Conservation (phyloP, 176 grass and related monocot species). For the Alloteropsis semialata region DNA sequence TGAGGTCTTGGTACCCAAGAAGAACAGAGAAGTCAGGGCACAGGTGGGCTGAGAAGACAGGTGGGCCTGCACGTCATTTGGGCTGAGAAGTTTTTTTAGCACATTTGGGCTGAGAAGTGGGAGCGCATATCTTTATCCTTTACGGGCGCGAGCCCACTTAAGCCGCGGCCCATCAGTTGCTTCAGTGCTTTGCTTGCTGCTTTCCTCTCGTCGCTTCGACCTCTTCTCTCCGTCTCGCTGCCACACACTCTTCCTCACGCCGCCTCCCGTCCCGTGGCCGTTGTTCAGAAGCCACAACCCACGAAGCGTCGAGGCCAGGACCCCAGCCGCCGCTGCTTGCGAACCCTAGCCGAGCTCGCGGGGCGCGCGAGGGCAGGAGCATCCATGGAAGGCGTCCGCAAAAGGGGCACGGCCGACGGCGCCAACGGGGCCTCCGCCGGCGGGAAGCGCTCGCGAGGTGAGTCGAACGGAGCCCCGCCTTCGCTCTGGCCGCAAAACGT, state of each 20-base stretch:
- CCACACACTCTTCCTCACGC: background rate
- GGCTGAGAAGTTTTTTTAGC: background rate
- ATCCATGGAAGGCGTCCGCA: slow-evolving; percentile 58
- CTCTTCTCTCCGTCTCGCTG: background rate
- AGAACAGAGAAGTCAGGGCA: background rate
- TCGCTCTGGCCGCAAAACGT: background rate
- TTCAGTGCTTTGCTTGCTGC: background rate
- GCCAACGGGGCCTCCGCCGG: slow-evolving; percentile 29
- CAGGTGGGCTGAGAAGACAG: background rate
- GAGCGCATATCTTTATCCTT: background rate
- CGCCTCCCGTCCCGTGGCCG: background rate
- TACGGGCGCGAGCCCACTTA: background rate
- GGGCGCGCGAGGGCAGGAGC: background rate
- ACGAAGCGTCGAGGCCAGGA: background rate
- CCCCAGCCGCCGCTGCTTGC: background rate
- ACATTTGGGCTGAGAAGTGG: background rate
- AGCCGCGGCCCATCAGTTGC: background rate
- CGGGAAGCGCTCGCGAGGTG: slow-evolving; percentile 68
- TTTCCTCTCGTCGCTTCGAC: background rate
- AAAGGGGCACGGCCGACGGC: slow-evolving; percentile 47
- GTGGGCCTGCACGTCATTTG: background rate
- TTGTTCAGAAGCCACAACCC: background rate
- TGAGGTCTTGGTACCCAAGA: slow-evolving; percentile 1
- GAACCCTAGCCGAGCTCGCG: slow-evolving; percentile 9
- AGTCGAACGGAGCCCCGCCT: background rate